Conservation (phyloP, 2,329 filamentous ascomycete species). For the Fonsecaea pedrosoi region DNA sequence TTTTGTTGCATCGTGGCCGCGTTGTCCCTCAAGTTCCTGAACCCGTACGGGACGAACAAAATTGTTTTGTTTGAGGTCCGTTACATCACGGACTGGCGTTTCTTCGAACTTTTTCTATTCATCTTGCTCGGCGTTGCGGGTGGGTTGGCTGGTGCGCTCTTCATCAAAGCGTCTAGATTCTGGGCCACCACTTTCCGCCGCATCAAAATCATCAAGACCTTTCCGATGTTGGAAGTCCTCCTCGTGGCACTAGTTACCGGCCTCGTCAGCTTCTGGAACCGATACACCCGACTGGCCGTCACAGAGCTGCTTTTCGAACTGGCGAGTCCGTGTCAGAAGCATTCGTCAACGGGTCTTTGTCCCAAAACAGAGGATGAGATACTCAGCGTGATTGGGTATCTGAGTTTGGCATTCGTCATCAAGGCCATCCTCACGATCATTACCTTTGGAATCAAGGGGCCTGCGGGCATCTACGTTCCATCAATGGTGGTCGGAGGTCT, state of each 20-base stretch:
- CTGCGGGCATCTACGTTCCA: slow-evolving; percentile 95
- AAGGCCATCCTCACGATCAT: slow-evolving; percentile 88
- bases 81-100: slow-evolving; percentile 88
- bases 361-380: slow-evolving; percentile 74
- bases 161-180: slow-evolving; percentile 91
- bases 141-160: slow-evolving; percentile 83
- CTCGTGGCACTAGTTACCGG: slow-evolving; percentile 86
- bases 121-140: slow-evolving; percentile 85
- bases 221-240: slow-evolving; percentile 85
- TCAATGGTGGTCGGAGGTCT: slow-evolving; percentile 98
- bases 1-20: slow-evolving; percentile 95
- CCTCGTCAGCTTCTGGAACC: slow-evolving; percentile 89
- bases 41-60: slow-evolving; percentile 94
- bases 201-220: slow-evolving; percentile 77
- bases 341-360: slow-evolving; percentile 78
- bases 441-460: slow-evolving; percentile 95
- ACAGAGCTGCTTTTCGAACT: slow-evolving; percentile 90
- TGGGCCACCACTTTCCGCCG: slow-evolving; percentile 92
- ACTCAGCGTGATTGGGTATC: slow-evolving; percentile 72
- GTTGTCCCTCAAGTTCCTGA: slow-evolving; percentile 88
- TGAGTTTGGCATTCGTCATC: slow-evolving; percentile 81
- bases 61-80: slow-evolving; percentile 96
- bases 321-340: slow-evolving; percentile 81
- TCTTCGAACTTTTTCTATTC: slow-evolving; percentile 87
- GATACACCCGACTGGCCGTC: slow-evolving; percentile 85